These are phyloP conservation scores for Tardiomyces digboiensis DNA, from an alignment of 1,139 yeast genomes.

Conservation along the genomic window DNA sequence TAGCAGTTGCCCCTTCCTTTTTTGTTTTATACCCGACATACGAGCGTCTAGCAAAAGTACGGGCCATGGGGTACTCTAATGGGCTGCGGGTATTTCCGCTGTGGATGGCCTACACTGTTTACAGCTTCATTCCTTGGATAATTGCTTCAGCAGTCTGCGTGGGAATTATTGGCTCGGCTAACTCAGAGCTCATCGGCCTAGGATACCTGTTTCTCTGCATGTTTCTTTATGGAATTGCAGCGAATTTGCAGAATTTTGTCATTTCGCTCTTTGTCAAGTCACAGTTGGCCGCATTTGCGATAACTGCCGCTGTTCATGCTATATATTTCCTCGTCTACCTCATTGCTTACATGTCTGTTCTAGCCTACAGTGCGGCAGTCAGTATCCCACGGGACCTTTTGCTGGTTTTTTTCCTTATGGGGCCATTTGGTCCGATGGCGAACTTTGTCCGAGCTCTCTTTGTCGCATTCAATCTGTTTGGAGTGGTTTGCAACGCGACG, in stretches of 20 bases:
- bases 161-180: conserved; percentile 20
- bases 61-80: conserved; percentile 31
- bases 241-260: conserved; percentile 22
- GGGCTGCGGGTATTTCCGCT: conserved; percentile 27
- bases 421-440: conserved; percentile 23
- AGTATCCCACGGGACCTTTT: conserved; percentile 15
- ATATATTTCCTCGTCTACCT: conserved; percentile 23
- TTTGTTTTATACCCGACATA: conserved; percentile 28
- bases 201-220: conserved; percentile 27
- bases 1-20: conserved; percentile 27
- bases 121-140: conserved; percentile 18
- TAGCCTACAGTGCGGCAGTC: conserved; percentile 23
- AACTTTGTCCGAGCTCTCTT: conserved; percentile 23
- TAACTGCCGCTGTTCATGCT: conserved; percentile 26
- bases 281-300: conserved; percentile 30
- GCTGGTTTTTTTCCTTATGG: conserved; percentile 21
- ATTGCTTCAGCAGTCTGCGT: conserved; percentile 18
- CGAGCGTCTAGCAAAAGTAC: conserved; percentile 26
- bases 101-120: conserved; percentile 26
- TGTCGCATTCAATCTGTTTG: conserved; percentile 26
- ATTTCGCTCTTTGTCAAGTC: conserved; percentile 25
- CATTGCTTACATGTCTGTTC: conserved; percentile 23
- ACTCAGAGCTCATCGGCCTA: conserved; percentile 17
- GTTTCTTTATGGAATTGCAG: conserved; percentile 23
- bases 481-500: conserved; percentile 19